These are phyloP conservation scores for Xylaria scruposa DNA, from an alignment of 495 filamentous ascomycete species.

Conservation along the genomic window DNA sequence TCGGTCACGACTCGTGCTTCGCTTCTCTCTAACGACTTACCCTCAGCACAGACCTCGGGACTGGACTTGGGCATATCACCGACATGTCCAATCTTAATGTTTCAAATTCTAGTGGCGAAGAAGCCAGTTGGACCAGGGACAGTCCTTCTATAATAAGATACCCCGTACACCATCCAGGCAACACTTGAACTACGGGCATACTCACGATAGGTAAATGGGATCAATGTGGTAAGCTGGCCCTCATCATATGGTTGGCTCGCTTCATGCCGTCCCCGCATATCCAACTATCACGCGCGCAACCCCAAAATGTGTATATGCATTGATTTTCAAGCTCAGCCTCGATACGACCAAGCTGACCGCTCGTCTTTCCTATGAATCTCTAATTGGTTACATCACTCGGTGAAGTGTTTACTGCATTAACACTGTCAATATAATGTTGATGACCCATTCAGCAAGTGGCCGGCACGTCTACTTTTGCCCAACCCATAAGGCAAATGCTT, in stretches of 20 bases:
- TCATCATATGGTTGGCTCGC: constrained; percentile 18
- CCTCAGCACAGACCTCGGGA: neutral
- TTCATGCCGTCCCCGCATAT: constrained; percentile 25
- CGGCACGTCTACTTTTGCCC: neutral
- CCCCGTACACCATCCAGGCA: neutral
- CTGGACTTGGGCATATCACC: constrained; percentile 5
- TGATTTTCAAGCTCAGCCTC: constrained; percentile 23
- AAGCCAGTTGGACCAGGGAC: neutral
- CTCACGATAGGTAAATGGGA: constrained; percentile 23
- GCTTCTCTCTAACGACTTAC: neutral
- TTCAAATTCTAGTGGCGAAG: neutral
- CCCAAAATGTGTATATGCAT: constrained; percentile 17
- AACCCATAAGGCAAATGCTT: neutral
- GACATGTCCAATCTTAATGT: neutral
- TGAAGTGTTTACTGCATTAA: neutral
- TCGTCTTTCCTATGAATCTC: neutral
- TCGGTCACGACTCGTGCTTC: constrained; percentile 25
- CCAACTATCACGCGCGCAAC: constrained; percentile 22
- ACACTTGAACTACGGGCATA: neutral
- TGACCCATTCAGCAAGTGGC: neutral
- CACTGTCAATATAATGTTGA: neutral
- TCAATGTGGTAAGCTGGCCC: constrained; percentile 16
- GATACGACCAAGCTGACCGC: constrained; percentile 8
- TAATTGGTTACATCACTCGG: neutral
- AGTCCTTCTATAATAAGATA: constrained; percentile 19